Evolutionary conservation across 2,329 filamentous ascomycete species (phyloP), one percentile per base, ranked within the genome.

Genomic region (Sporothrix inflata): DNA sequence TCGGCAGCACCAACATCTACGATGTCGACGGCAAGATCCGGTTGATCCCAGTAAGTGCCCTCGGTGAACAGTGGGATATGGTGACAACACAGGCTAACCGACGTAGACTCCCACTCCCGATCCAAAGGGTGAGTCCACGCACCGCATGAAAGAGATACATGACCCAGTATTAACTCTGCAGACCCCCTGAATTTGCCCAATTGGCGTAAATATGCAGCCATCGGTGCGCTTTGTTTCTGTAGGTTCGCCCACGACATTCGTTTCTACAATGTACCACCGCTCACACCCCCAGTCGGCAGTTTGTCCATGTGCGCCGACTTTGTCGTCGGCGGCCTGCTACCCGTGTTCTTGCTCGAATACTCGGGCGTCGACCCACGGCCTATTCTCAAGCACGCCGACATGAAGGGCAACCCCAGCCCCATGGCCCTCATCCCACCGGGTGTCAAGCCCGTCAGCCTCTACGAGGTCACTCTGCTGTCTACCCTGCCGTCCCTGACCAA

Each of bases 301-400:
- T 76, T 80, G 2, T 78, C 77, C 19, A 75, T 79, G 38, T 74
- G 78, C 8, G 77, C 78, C 38, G 78, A 79, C 61, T 67, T 78
- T 63, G 77, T 79, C 61, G 77, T 82, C 70, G 80, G 77, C 34
- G 75, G 76, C 1, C 74, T 81, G 45, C 74, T 82, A 2, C 80
- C 80, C 57, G 77, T 82, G 21, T 81, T 81, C 74, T 74, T 80
- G n/a, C 77, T 82, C 68, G 77, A 81, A 74, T 82, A 82, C 71
- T 77, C 79, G 4, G 80, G 79, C 30, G 75, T 81, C 27, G 77
- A 79, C 73, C 77, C 79, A 3, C 75, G 78, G 30, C 75, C 78
- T n/a, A 75, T 81, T 42, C 55, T 74, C 6, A 53, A 40, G 4
- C 55, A 67, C 5, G 38, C 68, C 7, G 34, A 47, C 12, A 76